phyloP scores from a whole-genome alignment of 352 stramenopile species.

The Globisporangium apiculatum region DNA sequence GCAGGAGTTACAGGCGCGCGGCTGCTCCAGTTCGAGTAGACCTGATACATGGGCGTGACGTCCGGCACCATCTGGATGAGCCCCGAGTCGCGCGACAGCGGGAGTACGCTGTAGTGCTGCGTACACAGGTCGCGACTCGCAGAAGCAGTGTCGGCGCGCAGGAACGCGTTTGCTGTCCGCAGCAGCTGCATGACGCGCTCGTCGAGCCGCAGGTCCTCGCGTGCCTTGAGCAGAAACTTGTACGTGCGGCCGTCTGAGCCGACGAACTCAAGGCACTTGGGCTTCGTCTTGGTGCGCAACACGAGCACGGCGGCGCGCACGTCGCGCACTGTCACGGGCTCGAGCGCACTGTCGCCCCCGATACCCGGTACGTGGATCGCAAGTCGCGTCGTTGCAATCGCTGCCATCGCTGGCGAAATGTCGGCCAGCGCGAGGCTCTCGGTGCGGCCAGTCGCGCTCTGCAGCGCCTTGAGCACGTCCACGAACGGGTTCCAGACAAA shows the following conservation, averaged over 20 bases:
- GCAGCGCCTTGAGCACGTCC: slow-evolving; percentile 60
- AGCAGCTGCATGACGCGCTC: slow-evolving; percentile 90
- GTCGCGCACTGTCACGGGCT: slow-evolving; percentile 30
- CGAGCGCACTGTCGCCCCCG: slow-evolving; percentile 5
- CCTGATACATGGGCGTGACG: slow-evolving; percentile 75
- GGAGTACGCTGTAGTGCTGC: slow-evolving; percentile 74
- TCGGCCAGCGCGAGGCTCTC: slow-evolving; percentile 57
- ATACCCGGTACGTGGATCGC: slow-evolving; percentile 52
- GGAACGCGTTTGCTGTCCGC: slow-evolving; percentile 59
- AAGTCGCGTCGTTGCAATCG: slow-evolving; percentile 28
- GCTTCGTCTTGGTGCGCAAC: slow-evolving; percentile 79
- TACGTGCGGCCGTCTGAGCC: slow-evolving; percentile 67
- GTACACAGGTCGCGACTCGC: slow-evolving; percentile 34
- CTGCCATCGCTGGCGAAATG: slow-evolving; percentile 59
- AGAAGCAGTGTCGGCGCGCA: slow-evolving; percentile 40
- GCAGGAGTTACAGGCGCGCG: slow-evolving; percentile 5
- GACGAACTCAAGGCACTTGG: slow-evolving; percentile 76
- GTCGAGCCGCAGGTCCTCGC: slow-evolving; percentile 86
- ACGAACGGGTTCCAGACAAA: slow-evolving; percentile 65
- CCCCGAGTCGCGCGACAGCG: slow-evolving; percentile 66
- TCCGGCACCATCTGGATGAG: slow-evolving; percentile 86
- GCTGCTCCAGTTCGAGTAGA: slow-evolving; percentile 54
- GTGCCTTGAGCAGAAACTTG: slow-evolving; percentile 82
- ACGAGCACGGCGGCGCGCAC: slow-evolving; percentile 39
- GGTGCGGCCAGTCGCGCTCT: slow-evolving; percentile 28